Base-by-base conservation (phyloP, 306 rosid species). In the Prunus padus region DNA sequence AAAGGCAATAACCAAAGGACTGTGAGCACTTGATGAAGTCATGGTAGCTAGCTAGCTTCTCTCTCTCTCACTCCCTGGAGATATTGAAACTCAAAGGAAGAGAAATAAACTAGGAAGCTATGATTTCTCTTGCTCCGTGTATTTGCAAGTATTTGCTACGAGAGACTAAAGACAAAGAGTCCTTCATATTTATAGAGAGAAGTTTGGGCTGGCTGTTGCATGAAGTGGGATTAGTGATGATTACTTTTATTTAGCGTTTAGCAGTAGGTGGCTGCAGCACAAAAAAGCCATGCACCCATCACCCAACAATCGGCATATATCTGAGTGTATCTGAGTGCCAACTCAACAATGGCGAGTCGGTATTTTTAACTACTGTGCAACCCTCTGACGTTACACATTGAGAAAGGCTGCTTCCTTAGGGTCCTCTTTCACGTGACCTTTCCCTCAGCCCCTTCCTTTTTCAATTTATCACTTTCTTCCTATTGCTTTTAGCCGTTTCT, bases 141-240 rank as follows among this genome's bases (percentile, higher is more conserved):
- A 13, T 60, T 59, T 59, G 19, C 65, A 55, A 20, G 31, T 59
- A 8, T 25, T 55, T 25, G 65, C 65, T 1, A 25, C 67, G 42
- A 62, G 73, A 70, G 75, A 16, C 67, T 20, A 67, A 51, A 73
- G 23, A 56, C 63, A 55, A 46, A n/a, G 56, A 16, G 52, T 50
- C n/a, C 44, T 54, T 70, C 69, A 57, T 86, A 86, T 89, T 71
- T 88, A 89, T 86, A 89, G 85, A 64, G 83, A 46, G 18, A 40
- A 26, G 60, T 19, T 11, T 26, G 45, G 55, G 45, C 70, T 11
- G 19, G 64, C 50, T 57, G 71, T n/a, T 78, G 86, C 83, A 83
- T 78, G 88, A 70, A 64, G 60, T 57, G 44, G 54, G 77, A 82
- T 23, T 74, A 73, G 61, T 0, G 82, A 73, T 37, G 77, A 65